Evolutionary conservation across 352 stramenopile species (phyloP).

Genomic region (Halophytophthora polymorphica): DNA sequence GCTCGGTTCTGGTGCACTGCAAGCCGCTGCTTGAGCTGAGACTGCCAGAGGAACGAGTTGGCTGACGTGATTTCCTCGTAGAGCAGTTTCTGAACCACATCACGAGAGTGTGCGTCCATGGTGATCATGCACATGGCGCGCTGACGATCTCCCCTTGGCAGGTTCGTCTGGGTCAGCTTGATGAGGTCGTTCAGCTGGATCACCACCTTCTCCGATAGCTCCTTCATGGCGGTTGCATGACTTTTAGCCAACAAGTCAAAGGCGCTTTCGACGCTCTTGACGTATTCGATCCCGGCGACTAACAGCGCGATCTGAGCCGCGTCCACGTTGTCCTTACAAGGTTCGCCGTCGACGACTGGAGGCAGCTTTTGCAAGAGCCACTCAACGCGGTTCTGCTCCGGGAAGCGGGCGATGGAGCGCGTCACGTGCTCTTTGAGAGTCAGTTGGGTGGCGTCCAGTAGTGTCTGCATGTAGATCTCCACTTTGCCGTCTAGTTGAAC

Average conservation of each 20-base stretch:
- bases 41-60: constrained; percentile 91
- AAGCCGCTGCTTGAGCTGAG: constrained; percentile 87
- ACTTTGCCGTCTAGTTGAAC: constrained; percentile 93
- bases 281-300: constrained; percentile 89
- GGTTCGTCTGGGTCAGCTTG: constrained; percentile 78
- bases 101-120: constrained; percentile 90
- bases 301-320: constrained; percentile 91
- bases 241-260: constrained; percentile 69
- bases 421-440: constrained; percentile 89
- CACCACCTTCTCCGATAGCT: constrained; percentile 81
- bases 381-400: constrained; percentile 87
- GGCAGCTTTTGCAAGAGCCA: constrained; percentile 89
- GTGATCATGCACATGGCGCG: constrained; percentile 95
- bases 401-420: constrained; percentile 85
- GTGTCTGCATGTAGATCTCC: constrained; percentile 93
- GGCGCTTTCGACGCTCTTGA: constrained; percentile 77
- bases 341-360: constrained; percentile 13
- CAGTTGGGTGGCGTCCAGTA: constrained; percentile 89
- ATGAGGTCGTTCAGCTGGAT: constrained; percentile 93
- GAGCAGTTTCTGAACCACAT: constrained; percentile 91
- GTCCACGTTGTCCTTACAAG: constrained; percentile 63
- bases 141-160: constrained; percentile 87
- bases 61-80: constrained; percentile 74
- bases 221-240: constrained; percentile 77
- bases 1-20: constrained; percentile 45